phyloP scores from a whole-genome alignment of 305 asterid species.

The Fraxinus ornus region DNA sequence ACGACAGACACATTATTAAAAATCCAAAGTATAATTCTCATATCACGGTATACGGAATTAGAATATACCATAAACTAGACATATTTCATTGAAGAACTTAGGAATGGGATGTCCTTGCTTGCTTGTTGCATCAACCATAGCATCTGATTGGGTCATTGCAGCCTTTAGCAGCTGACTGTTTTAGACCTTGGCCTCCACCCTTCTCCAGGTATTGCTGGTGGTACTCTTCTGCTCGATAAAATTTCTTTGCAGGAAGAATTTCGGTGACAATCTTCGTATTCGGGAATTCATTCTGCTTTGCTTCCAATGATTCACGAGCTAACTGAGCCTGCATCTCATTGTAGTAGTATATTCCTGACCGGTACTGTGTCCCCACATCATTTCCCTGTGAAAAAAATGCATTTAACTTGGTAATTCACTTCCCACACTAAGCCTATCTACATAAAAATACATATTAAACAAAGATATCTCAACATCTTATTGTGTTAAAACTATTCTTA shows the following conservation, averaged over 20 bases:
- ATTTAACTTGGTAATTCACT: not conserved
- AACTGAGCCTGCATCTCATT: slow-evolving; percentile 54
- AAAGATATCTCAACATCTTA: not conserved
- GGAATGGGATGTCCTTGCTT: not conserved
- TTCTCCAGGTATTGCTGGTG: slow-evolving; percentile 92
- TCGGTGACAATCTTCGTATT: slow-evolving; percentile 57
- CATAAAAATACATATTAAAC: not conserved
- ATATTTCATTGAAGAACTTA: not conserved
- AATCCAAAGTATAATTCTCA: not conserved
- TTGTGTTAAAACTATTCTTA: not conserved
- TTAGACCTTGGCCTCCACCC: slow-evolving; percentile 58
- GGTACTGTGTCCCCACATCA: slow-evolving; percentile 74
- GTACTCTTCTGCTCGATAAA: slow-evolving; percentile 81
- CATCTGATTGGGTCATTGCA: slow-evolving; percentile 80
- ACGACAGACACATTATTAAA: not conserved
- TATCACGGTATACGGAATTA: not conserved
- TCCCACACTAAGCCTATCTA: not conserved
- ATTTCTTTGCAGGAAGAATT: slow-evolving; percentile 70
- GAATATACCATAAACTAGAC: not conserved
- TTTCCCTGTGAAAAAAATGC: slow-evolving; percentile 38
- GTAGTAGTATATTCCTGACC: slow-evolving; percentile 81
- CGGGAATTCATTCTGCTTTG: slow-evolving; percentile 51
- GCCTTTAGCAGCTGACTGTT: slow-evolving; percentile 79
- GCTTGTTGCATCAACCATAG: slow-evolving; percentile 53
- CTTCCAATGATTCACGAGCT: slow-evolving; percentile 66